Percentiles rank a stretch among this genome's conserved stretches.
phyloP scores from a whole-genome alignment of 179 eudicot genomes.

The Monotropa hypopitys region DNA sequence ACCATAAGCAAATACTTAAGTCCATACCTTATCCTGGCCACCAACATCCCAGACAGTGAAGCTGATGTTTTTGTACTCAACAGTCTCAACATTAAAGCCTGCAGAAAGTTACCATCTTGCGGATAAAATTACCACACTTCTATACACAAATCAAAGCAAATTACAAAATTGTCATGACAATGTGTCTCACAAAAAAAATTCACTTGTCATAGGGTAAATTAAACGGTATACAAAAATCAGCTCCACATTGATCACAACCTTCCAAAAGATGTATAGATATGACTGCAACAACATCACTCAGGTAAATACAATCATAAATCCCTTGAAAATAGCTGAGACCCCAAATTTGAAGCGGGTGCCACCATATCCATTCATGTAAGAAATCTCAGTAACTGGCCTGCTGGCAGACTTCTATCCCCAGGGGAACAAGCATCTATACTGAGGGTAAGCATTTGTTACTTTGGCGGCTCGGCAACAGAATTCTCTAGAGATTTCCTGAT shows the following conservation, averaged over 20 bases:
- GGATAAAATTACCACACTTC: background rate
- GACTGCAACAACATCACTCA: background rate
- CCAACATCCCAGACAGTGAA: slow-evolving; percentile 97
- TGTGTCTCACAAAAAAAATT: background rate
- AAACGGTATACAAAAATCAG: background rate
- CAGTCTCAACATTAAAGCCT: slow-evolving; percentile 90
- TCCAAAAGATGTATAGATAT: background rate
- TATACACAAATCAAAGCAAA: background rate
- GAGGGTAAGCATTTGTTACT: background rate
- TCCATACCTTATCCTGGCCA: slow-evolving; percentile 86
- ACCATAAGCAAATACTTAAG: background rate
- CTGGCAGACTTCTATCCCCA: background rate
- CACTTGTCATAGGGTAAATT: background rate
- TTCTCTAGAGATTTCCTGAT: background rate
- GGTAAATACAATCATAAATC: background rate
- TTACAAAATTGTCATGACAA: background rate
- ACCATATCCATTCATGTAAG: background rate
- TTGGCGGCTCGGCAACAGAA: background rate
- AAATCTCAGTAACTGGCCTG: background rate
- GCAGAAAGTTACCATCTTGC: slow-evolving; percentile 9
- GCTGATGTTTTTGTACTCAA: slow-evolving; percentile 89
- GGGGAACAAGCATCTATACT: background rate
- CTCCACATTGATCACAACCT: background rate
- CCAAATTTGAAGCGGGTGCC: too few species aligned
- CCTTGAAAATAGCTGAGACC: background rate